Percentiles rank a stretch among this genome's conserved stretches.
These are phyloP conservation scores for Oryza meridionalis DNA, from an alignment of 176 grass and related monocot species.

Conservation along the genomic window DNA sequence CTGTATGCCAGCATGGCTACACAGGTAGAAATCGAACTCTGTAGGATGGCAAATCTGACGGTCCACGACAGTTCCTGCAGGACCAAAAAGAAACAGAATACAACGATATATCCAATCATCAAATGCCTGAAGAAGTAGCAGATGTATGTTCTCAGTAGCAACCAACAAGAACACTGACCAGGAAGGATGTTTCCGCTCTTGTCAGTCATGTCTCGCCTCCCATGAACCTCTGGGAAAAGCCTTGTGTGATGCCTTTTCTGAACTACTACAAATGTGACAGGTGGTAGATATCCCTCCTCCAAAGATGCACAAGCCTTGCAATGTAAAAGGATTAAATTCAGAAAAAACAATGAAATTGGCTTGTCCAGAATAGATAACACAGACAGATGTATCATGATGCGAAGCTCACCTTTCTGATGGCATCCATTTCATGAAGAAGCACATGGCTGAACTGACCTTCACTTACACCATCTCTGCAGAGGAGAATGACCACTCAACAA, in stretches of 20 bases:
- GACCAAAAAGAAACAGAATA: not conserved
- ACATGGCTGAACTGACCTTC: slow-evolving; percentile 43
- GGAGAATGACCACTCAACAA: not conserved
- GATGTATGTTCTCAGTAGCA: not conserved
- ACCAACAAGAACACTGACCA: slow-evolving; percentile 48
- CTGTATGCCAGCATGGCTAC: slow-evolving; percentile 94
- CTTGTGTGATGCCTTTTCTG: slow-evolving; percentile 90
- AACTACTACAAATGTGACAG: slow-evolving; percentile 81
- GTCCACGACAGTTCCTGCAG: slow-evolving; percentile 84
- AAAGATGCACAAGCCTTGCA: slow-evolving; percentile 77
- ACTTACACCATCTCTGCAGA: slow-evolving; percentile 40
- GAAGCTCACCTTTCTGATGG: slow-evolving; percentile 66
- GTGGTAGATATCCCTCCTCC: slow-evolving; percentile 63
- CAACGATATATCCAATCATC: not conserved
- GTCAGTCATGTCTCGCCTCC: slow-evolving; percentile 56
- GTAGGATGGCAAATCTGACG: slow-evolving; percentile 81
- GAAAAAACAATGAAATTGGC: not conserved
- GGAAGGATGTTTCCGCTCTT: slow-evolving; percentile 86
- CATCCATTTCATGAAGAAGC: slow-evolving; percentile 68
- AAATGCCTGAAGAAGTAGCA: not conserved
- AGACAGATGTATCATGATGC: not conserved
- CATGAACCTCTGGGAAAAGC: slow-evolving; percentile 72
- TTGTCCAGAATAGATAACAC: not conserved
- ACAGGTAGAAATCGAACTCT: slow-evolving; percentile 90
- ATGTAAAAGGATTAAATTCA: not conserved